A percentile compares a stretch with the other conserved stretches of the same genome.
Evolutionary conservation across 345 rosid species (phyloP).

Genomic region (Euclidium syriacum): DNA sequence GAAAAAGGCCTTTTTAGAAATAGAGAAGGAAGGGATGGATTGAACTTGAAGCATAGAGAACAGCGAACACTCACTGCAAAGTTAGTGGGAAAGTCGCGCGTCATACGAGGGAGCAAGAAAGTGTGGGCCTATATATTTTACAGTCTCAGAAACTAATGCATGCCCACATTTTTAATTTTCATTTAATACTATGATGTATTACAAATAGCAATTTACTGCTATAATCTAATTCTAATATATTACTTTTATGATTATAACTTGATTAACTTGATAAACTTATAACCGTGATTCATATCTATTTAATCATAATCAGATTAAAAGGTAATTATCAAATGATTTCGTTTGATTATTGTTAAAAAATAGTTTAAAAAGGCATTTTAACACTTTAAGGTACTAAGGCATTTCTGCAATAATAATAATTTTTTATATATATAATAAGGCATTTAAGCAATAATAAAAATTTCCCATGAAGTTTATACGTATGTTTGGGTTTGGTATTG

Average conservation of each 20-base stretch:
- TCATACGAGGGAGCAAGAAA: constrained; percentile 30
- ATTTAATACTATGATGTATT: no score
- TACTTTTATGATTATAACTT: not conserved
- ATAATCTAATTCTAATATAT: not conserved
- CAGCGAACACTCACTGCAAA: constrained; percentile 28
- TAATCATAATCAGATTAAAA: not conserved
- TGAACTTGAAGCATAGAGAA: constrained; percentile 26
- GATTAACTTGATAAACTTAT: not conserved
- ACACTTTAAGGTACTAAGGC: no score
- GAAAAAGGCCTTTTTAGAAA: constrained; percentile 23
- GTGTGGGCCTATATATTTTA: constrained; percentile 27
- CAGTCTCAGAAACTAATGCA: constrained; percentile 16
- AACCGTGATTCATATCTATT: not conserved
- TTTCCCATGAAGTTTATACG: no score
- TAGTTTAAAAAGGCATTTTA: no score
- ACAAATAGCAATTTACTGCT: no score
- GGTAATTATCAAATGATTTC: no score
- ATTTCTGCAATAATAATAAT: no score
- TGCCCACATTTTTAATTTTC: not conserved
- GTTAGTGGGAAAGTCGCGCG: constrained; percentile 27
- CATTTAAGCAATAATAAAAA: no score
- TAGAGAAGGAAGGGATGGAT: constrained; percentile 20
- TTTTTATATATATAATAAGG: no score
- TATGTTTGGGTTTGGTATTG: no score
- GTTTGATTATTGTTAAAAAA: no score